Base-by-base conservation (phyloP, 169 alveolate species). In the Eimeria necatrix region DNA sequence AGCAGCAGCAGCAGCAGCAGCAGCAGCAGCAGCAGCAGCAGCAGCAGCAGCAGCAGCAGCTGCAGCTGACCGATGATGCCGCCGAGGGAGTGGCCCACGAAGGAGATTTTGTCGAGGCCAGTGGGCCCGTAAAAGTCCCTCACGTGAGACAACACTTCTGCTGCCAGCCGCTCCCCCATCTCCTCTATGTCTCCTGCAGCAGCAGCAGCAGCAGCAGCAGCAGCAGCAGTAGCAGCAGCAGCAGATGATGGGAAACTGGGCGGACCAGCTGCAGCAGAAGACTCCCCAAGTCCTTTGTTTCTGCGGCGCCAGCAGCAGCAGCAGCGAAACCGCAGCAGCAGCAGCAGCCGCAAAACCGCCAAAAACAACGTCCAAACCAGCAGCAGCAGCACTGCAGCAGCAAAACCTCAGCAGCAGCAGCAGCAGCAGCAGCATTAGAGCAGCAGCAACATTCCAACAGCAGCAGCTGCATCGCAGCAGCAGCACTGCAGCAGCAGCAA, bases 1-100 rank as follows among this genome's bases (percentile, higher is more conserved):
- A n/a, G n/a, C 64, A 53, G 20, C 64, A 14, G 64, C 64, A 53
- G 64, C 64, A 53, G 64, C 64, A 53, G 64, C 64, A 53, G 64
- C 64, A 53, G 64, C 64, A 53, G 64, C 64, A 53, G 64, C 64
- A 53, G 64, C 14, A 53, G 64, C 64, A 53, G 64, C 64, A 53
- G 64, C 64, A 53, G 64, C 64, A 53, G 64, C 64, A 53, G 64
- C 64, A 53, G 64, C 64, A 53, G 64, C 64, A 53, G 64, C 64
- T 53, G 64, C 14, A 68, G 26, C 41, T 3, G 64, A 0, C 87
- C 70, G 64, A 98, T 98, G 20, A 98, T 94, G 0, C 99, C 99
- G 16, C 99, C 99, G 53, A 98, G 97, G 6, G 99, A 97, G 88
- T 98, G 99, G 0, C 99, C 99, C 32, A 98, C 97, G 91, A 98